Conservation (phyloP, 2,329 filamentous ascomycete species). For the Monosporascus sp. region DNA sequence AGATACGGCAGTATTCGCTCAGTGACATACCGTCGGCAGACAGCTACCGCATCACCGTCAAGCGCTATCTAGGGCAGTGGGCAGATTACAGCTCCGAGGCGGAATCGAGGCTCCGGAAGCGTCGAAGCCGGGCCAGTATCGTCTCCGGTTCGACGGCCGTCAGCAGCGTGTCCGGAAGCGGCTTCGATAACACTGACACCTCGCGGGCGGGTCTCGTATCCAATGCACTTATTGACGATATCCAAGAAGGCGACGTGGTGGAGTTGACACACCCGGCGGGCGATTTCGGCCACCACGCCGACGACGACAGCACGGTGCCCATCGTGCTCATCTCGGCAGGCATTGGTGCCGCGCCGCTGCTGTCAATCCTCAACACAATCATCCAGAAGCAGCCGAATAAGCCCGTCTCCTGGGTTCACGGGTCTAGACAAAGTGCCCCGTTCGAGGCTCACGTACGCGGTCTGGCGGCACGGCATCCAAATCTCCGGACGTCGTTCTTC, state of each 20-base stretch:
- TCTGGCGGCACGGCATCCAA: constrained; percentile 31
- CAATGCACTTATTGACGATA: constrained; percentile 60
- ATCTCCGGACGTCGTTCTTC: constrained; percentile 41
- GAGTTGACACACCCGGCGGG: constrained; percentile 62
- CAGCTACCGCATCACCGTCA: constrained; percentile 67
- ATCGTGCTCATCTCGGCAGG: constrained; percentile 59
- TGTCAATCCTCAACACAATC: constrained; percentile 55
- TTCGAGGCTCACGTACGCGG: constrained; percentile 48
- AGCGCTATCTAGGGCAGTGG: constrained; percentile 55
- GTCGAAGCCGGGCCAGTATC: constrained; percentile 9
- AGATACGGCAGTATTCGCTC: constrained; percentile 68
- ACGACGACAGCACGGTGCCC: constrained; percentile 35
- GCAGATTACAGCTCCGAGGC: constrained; percentile 15
- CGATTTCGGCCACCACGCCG: constrained; percentile 51
- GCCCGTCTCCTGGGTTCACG: constrained; percentile 55
- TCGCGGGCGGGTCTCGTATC: constrained; percentile 56
- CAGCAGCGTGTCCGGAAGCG: constrained; percentile 25
- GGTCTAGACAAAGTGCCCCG: constrained; percentile 44
- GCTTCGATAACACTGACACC: constrained; percentile 22
- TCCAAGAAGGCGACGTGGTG: constrained; percentile 55
- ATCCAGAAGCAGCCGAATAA: constrained; percentile 38
- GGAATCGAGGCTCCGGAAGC: constrained; percentile 1
- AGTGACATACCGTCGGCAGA: constrained; percentile 56
- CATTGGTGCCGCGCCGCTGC: constrained; percentile 53
- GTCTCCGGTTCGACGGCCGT: constrained; percentile 24